phyloP scores from a whole-genome alignment of 441 rosid species.

The Macaranga tanarius region DNA sequence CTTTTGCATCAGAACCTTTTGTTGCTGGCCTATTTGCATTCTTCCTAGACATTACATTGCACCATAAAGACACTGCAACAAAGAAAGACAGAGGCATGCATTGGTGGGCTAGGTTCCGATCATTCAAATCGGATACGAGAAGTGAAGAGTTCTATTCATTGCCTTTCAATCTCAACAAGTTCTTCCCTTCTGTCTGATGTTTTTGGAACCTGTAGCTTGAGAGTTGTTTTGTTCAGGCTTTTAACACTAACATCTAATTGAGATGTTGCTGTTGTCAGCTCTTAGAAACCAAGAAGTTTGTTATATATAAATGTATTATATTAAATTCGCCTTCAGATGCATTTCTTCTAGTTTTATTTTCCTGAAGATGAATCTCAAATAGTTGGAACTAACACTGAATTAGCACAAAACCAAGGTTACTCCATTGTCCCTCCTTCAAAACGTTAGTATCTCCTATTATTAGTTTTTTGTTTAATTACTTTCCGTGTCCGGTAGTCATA shows the following conservation, averaged over 20 bases:
- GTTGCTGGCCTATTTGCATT: slow-evolving; percentile 74
- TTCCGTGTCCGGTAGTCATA: no score
- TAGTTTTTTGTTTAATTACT: no score
- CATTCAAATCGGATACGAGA: slow-evolving; percentile 69
- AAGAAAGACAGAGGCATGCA: slow-evolving; percentile 87
- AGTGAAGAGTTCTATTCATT: slow-evolving; percentile 88
- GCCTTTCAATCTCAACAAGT: slow-evolving; percentile 89
- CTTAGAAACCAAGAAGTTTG: slow-evolving; percentile 7
- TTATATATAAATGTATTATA: slow-evolving; percentile 10
- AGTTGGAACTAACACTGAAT: neutral
- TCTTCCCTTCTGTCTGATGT: slow-evolving; percentile 81
- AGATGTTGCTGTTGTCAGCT: neutral
- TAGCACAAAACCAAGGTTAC: neutral
- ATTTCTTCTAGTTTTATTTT: neutral
- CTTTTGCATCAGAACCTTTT: slow-evolving; percentile 80
- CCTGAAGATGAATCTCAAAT: no score
- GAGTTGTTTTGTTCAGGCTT: slow-evolving; percentile 2
- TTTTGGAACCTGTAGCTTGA: slow-evolving; percentile 2
- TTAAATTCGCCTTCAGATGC: neutral
- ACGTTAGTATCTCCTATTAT: no score
- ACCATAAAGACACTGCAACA: slow-evolving; percentile 50
- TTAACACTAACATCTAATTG: neutral
- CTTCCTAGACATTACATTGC: slow-evolving; percentile 68
- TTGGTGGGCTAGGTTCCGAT: slow-evolving; percentile 91
- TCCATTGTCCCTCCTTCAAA: neutral